Percentiles rank a stretch among this genome's conserved stretches.
Evolutionary conservation across 805 yeast genomes (phyloP).

Genomic region (Ogataea pini): DNA sequence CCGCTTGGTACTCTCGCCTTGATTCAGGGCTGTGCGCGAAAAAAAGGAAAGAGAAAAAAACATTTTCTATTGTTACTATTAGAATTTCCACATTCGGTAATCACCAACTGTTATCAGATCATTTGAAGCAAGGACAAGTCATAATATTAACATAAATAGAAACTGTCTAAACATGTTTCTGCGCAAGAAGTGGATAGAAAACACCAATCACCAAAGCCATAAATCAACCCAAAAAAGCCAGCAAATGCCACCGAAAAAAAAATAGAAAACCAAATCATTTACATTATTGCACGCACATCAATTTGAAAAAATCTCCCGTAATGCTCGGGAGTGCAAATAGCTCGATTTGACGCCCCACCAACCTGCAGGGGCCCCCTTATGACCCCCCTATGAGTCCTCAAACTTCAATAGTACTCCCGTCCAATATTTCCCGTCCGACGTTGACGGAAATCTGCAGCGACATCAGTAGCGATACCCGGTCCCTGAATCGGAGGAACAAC

Average conservation of each 20-base stretch:
- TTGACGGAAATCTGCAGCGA: neutral
- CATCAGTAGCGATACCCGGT: too few species aligned
- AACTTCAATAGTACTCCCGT: constrained; percentile 16
- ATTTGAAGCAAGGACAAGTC: neutral
- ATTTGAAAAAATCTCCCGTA: too few species aligned
- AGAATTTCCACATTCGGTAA: constrained; percentile 1
- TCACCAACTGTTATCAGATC: neutral
- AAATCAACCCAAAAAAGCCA: neutral
- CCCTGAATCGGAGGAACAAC: constrained; percentile 1
- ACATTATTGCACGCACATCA: too few species aligned
- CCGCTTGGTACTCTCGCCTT: neutral
- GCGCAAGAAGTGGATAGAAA: neutral
- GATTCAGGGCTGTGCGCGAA: neutral
- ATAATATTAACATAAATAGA: neutral
- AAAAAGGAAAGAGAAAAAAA: neutral
- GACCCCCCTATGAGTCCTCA: too few species aligned
- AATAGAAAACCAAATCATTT: neutral
- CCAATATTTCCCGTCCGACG: constrained; percentile 19
- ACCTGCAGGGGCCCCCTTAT: too few species aligned
- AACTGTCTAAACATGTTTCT: neutral
- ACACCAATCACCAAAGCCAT: neutral
- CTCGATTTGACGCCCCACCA: too few species aligned
- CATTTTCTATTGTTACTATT: constrained; percentile 1
- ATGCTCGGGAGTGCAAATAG: too few species aligned
- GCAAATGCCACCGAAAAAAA: neutral